Conservation (phyloP, 192 early-diverging fungal species). For the Borealophlyctis nickersoniae region DNA sequence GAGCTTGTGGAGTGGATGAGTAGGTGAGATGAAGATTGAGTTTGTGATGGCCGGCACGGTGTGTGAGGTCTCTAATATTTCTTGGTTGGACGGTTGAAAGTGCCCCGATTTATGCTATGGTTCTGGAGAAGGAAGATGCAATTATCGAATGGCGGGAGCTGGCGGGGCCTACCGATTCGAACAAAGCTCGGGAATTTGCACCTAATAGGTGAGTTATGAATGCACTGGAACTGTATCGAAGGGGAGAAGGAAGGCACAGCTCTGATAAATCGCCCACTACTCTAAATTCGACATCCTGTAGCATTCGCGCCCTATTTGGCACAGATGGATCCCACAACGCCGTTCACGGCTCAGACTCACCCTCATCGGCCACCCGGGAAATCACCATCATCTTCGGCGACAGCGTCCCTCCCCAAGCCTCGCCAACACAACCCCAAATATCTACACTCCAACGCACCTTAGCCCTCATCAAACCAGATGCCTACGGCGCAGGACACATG, state of each 20-base stretch:
- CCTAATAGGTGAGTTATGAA: constrained; percentile 40
- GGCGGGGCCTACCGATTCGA: constrained; percentile 50
- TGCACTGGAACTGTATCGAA: constrained; percentile 1
- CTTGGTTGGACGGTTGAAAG: constrained; percentile 28
- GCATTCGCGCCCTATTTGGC: constrained; percentile 50
- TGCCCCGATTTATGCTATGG: constrained; percentile 52
- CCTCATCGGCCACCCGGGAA: constrained; percentile 48
- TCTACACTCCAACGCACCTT: constrained; percentile 18
- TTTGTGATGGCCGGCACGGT: neutral
- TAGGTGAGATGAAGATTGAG: constrained; percentile 22
- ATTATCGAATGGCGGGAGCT: constrained; percentile 50
- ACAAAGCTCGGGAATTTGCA: constrained; percentile 43
- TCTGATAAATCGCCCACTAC: neutral
- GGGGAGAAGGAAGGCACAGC: neutral
- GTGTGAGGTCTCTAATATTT: neutral
- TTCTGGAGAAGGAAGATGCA: constrained; percentile 47
- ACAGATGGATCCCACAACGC: constrained; percentile 57
- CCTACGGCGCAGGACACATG: neutral
- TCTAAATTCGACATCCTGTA: constrained; percentile 17
- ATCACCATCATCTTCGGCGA: constrained; percentile 50
- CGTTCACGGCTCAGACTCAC: constrained; percentile 60
- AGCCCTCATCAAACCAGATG: constrained; percentile 43
- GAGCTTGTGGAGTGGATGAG: constrained; percentile 55
- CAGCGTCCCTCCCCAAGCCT: constrained; percentile 24
- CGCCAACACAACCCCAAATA: neutral